phyloP scores from a whole-genome alignment of 1,284 basidiomycete species.

The Xerocomus nothofagi region DNA sequence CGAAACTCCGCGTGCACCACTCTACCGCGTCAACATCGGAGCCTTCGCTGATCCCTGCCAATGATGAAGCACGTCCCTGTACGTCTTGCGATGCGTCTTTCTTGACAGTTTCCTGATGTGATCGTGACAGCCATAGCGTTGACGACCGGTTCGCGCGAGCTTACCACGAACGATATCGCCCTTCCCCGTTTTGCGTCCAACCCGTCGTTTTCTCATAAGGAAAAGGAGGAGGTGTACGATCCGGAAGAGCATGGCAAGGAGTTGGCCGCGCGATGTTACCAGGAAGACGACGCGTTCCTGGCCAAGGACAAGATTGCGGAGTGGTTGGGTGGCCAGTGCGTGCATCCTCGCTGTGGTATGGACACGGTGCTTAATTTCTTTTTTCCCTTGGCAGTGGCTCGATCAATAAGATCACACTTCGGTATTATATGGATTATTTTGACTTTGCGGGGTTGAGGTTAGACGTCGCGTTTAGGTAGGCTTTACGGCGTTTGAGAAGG shows the following conservation, averaged over 20 bases:
- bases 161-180: constrained; percentile 47
- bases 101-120: constrained; percentile 19
- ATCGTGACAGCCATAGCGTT: constrained; percentile 28
- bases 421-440: constrained; percentile 85
- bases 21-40: constrained; percentile 75
- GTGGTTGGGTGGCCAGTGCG: constrained; percentile 89
- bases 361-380: constrained; percentile 12
- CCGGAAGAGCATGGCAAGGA: constrained; percentile 69
- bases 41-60: constrained; percentile 63
- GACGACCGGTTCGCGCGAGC: constrained; percentile 49
- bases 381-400: constrained; percentile 51
- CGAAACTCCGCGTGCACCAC: constrained; percentile 57
- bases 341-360: constrained; percentile 22
- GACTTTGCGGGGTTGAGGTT: constrained; percentile 83
- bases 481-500: constrained; percentile 6
- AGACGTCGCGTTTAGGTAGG: constrained; percentile 87
- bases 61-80: constrained; percentile 50
- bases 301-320: constrained; percentile 91
- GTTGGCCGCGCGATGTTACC: constrained; percentile 78
- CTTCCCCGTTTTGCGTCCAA: constrained; percentile 45
- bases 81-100: constrained; percentile 31
- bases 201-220: constrained; percentile 45
- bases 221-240: constrained; percentile 59
- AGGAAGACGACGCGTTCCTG: constrained; percentile 85
- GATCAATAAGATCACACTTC: constrained; percentile 75